A percentile compares a stretch with the other conserved stretches of the same genome.
phyloP scores from a whole-genome alignment of 2,329 filamentous ascomycete genomes.

The Raffaelea ambrosiae region DNA sequence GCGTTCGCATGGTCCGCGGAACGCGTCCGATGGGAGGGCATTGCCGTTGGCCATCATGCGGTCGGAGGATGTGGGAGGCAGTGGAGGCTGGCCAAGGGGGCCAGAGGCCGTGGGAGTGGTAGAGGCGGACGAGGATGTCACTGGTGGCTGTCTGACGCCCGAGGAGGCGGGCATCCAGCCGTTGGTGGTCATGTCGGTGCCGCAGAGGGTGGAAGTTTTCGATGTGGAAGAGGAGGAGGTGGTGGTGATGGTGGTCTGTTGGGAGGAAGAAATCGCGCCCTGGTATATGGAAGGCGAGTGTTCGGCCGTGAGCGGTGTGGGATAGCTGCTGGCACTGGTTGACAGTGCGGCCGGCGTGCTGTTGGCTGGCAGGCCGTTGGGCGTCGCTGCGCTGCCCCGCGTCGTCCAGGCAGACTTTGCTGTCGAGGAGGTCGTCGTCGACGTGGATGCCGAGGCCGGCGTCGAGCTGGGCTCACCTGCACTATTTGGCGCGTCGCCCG shows the following conservation, averaged over 20 bases:
- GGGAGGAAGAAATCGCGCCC: too few relatives aligned
- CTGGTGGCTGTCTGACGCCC: too few relatives aligned
- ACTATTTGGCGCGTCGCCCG: constrained; percentile 46
- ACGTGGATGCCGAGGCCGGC: not conserved
- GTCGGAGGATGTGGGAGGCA: constrained; percentile 2
- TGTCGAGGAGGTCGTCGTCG: constrained; percentile 6
- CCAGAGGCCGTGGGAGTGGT: not conserved
- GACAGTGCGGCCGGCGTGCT: constrained; percentile 16
- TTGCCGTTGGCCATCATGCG: constrained; percentile 19
- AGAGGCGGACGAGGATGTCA: constrained; percentile 27
- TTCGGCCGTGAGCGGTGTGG: constrained; percentile 42
- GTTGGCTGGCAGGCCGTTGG: not conserved
- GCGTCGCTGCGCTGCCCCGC: too few relatives aligned
- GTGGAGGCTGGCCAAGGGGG: not conserved
- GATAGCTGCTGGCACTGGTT: constrained; percentile 31
- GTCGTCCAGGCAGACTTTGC: too few relatives aligned
- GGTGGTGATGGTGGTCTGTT: too few relatives aligned
- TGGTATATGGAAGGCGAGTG: constrained; percentile 35
- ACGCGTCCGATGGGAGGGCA: not conserved
- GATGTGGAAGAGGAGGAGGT: too few relatives aligned
- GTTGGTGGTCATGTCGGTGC: not conserved
- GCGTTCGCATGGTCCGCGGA: constrained; percentile 24
- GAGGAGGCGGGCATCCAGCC: too few relatives aligned
- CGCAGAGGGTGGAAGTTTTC: not conserved
- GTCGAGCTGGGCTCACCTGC: not conserved